Evolutionary conservation across 148 eudicot genomes (phyloP).

Genomic region (Silene latifolia): DNA sequence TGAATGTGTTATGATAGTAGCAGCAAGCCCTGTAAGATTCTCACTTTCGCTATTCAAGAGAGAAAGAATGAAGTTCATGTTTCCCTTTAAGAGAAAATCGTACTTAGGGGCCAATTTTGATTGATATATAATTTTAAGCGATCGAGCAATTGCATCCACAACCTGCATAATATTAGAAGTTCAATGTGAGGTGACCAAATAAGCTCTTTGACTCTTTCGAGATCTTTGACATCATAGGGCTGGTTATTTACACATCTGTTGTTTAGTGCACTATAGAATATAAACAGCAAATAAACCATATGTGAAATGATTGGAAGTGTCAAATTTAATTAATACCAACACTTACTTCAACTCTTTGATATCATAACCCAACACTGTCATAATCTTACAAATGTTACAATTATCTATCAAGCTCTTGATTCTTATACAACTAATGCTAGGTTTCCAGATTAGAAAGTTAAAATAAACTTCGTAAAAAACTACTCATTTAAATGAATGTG

Average conservation of each 20-base stretch:
- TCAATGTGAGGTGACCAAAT: background rate
- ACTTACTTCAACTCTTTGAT: background rate
- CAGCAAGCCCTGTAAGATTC: constrained; percentile 90
- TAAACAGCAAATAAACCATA: background rate
- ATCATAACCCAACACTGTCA: background rate
- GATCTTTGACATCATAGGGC: background rate
- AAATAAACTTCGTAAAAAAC: background rate
- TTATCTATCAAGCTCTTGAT: background rate
- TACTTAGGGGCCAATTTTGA: constrained; percentile 89
- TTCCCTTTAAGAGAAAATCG: constrained; percentile 58
- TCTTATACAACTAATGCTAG: background rate
- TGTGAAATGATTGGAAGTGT: background rate
- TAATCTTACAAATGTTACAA: background rate
- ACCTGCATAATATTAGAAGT: constrained; percentile 45
- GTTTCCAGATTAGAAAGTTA: background rate
- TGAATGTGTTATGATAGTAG: constrained; percentile 83
- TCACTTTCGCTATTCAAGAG: constrained; percentile 75
- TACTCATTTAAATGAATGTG: background rate
- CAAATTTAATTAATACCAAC: background rate
- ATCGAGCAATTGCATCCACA: constrained; percentile 88
- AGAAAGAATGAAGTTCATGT: constrained; percentile 63
- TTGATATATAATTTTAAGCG: constrained; percentile 89
- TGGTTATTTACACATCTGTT: background rate
- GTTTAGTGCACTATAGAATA: background rate
- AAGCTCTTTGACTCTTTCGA: background rate